These are phyloP conservation scores for Sarocladium kiliense DNA, from an alignment of 2,329 filamentous ascomycete species.

Conservation along the genomic window DNA sequence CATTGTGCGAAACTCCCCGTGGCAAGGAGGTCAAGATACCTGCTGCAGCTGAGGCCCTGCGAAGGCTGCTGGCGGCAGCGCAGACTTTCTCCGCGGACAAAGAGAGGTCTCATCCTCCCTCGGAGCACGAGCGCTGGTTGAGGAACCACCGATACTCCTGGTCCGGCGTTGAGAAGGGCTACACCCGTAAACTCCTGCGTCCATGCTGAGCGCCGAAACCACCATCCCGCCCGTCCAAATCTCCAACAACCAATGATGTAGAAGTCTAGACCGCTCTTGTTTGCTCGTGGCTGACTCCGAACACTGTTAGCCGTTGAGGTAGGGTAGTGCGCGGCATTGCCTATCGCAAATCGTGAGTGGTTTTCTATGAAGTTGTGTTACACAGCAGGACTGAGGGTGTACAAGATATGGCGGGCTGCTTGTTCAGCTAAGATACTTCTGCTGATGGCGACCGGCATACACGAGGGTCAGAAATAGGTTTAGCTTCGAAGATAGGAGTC, in stretches of 20 bases:
- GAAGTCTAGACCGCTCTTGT: not conserved
- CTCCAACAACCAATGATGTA: too few relatives aligned
- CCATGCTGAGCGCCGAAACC: too few relatives aligned
- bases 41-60: not conserved
- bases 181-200: not conserved
- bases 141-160: not conserved
- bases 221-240: too few relatives aligned
- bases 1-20: not conserved
- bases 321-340: too few relatives aligned
- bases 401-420: not conserved
- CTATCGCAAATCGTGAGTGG: not conserved
- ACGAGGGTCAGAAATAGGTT: too few relatives aligned
- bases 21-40: not conserved
- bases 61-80: not conserved
- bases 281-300: not conserved
- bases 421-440: too few relatives aligned
- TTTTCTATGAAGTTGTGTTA: not conserved
- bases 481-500: too few relatives aligned
- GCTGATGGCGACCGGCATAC: not conserved
- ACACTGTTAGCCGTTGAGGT: too few relatives aligned
- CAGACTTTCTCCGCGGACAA: not conserved
- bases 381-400: not conserved
- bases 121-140: not conserved
- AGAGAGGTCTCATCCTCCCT: not conserved
- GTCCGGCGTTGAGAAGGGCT: not conserved